phyloP scores from a whole-genome alignment of 495 filamentous ascomycete species.

The Niebla homalea region DNA sequence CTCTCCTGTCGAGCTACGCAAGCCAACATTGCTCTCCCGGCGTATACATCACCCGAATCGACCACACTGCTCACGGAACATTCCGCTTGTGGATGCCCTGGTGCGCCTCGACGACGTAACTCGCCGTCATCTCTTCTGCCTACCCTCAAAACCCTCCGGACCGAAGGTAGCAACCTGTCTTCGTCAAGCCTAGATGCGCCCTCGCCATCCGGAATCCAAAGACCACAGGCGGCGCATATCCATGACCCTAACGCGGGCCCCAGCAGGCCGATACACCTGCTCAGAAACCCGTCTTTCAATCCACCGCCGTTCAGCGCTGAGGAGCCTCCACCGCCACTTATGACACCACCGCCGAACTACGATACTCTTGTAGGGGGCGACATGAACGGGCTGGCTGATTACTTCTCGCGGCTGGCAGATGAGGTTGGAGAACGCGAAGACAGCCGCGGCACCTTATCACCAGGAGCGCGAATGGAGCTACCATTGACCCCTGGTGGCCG shows the following conservation, averaged over 20 bases:
- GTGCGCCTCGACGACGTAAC: slow-evolving; percentile 37
- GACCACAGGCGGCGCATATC: slow-evolving; percentile 36
- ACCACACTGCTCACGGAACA: slow-evolving; percentile 35
- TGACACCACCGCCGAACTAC: slow-evolving; percentile 83
- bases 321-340: slow-evolving; percentile 65
- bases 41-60: slow-evolving; percentile 55
- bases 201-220: slow-evolving; percentile 27
- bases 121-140: slow-evolving; percentile 30
- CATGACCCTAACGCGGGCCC: slow-evolving; percentile 29
- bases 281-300: slow-evolving; percentile 78
- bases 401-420: slow-evolving; percentile 62
- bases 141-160: slow-evolving; percentile 23
- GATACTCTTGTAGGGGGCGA: slow-evolving; percentile 63
- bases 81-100: slow-evolving; percentile 65
- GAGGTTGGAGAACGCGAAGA: slow-evolving; percentile 45
- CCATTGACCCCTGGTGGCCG: slow-evolving; percentile 59
- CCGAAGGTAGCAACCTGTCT: slow-evolving; percentile 17
- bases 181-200: slow-evolving; percentile 13
- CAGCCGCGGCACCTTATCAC: slow-evolving; percentile 19
- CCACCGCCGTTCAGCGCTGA: slow-evolving; percentile 86
- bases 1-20: slow-evolving; percentile 88
- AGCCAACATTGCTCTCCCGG: slow-evolving; percentile 78
- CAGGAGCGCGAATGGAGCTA: slow-evolving; percentile 38
- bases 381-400: slow-evolving; percentile 75
- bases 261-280: slow-evolving; percentile 68